Evolutionary conservation across 2,329 filamentous ascomycete genomes (phyloP).

Genomic region (Pestalotiopsis sp.): DNA sequence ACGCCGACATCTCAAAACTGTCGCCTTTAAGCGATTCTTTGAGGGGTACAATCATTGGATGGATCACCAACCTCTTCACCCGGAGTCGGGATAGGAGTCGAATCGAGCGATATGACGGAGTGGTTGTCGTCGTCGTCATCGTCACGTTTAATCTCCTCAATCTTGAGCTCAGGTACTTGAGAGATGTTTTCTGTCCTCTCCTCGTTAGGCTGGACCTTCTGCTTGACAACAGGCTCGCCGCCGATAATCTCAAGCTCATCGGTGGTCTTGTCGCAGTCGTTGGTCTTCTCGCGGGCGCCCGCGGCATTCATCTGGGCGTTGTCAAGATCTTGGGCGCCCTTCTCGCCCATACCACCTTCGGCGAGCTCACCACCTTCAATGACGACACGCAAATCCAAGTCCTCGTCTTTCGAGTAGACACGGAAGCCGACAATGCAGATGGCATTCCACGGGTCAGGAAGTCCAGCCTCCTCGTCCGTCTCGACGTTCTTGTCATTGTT

Average conservation of each 20-base stretch:
- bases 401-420: conserved; percentile 46
- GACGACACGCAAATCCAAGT: conserved; percentile 55
- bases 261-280: conserved; percentile 24
- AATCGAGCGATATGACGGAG: conserved; percentile 1
- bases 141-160: not conserved
- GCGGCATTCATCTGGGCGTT: conserved; percentile 59
- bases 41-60: conserved; percentile 6
- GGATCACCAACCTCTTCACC: conserved; percentile 7
- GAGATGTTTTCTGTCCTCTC: not conserved
- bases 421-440: conserved; percentile 42
- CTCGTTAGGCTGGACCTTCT: not conserved
- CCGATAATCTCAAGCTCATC: conserved; percentile 34
- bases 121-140: conserved; percentile 6
- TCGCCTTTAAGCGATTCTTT: not conserved
- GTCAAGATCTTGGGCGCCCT: conserved; percentile 57
- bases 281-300: conserved; percentile 41
- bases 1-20: not conserved
- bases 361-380: conserved; percentile 56
- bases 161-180: not conserved
- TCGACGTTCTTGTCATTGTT: conserved; percentile 30
- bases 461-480: conserved; percentile 40
- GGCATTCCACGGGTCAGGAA: conserved; percentile 43
- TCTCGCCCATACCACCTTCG: conserved; percentile 59
- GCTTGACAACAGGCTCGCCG: conserved; percentile 21
- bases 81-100: not conserved